Percentiles rank a stretch among this genome's conserved stretches.
Evolutionary conservation across 495 filamentous ascomycete species (phyloP).

Genomic region (Letharia lupina): DNA sequence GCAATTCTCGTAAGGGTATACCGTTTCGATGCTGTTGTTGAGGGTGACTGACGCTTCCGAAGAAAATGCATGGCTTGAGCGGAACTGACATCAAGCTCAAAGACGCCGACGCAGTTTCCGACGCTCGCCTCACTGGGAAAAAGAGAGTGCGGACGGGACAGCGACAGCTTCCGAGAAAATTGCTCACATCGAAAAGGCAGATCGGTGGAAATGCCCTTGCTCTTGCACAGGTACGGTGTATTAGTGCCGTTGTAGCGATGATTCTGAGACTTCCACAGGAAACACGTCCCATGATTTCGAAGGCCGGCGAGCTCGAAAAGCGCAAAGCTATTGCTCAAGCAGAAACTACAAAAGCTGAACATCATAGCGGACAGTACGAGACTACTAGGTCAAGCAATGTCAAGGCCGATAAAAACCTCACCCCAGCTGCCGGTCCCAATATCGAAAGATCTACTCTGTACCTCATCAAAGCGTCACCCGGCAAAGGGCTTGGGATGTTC

Average conservation of each 20-base stretch:
- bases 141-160: not conserved
- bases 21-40: not conserved
- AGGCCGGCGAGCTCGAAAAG: not conserved
- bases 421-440: not conserved
- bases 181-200: not conserved
- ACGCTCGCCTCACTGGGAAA: not conserved
- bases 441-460: not conserved
- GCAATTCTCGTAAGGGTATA: not conserved
- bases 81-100: not conserved
- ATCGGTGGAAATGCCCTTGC: not conserved
- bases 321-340: not conserved
- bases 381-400: not conserved
- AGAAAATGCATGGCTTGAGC: not conserved
- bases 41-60: not conserved
- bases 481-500: not conserved
- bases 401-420: not conserved
- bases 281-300: not conserved
- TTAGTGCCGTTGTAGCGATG: not conserved
- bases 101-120: not conserved
- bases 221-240: not conserved
- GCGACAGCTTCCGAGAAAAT: not conserved
- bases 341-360: not conserved
- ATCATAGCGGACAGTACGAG: not conserved
- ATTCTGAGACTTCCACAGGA: not conserved
- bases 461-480: not conserved